Conservation (phyloP, 345 rosid species). For the Acer saccharum region DNA sequence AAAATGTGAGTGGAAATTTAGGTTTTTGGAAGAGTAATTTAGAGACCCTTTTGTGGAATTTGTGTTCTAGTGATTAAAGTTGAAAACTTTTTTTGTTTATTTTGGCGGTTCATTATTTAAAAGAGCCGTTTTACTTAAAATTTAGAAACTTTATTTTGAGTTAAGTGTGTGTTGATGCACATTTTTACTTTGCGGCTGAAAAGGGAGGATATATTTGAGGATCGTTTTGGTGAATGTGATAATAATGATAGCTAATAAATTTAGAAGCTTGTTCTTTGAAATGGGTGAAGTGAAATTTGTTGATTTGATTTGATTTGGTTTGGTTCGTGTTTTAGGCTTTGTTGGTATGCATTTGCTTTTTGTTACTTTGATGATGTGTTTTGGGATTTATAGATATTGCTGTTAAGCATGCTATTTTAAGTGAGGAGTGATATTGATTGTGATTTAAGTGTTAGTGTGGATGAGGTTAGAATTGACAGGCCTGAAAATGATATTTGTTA, state of each 20-base stretch:
- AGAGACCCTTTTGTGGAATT: constrained; percentile 5
- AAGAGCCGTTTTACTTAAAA: not conserved
- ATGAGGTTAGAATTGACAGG: not conserved
- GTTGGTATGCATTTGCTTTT: constrained; percentile 9
- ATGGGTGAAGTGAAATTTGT: not conserved
- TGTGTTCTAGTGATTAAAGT: constrained; percentile 5
- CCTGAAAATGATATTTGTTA: not conserved
- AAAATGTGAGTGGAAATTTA: not conserved
- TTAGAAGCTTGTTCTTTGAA: not conserved
- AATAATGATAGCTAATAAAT: not conserved
- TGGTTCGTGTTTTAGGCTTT: not conserved
- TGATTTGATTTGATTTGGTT: constrained; percentile 2
- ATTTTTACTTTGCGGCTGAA: not conserved
- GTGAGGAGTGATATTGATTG: not conserved
- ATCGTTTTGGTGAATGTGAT: not conserved
- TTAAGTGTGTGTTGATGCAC: not conserved
- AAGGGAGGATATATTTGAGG: not conserved
- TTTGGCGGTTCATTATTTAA: not conserved
- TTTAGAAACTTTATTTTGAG: not conserved
- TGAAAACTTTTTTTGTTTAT: not conserved
- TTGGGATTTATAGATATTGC: not conserved
- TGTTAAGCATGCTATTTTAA: not conserved
- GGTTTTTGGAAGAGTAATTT: not conserved
- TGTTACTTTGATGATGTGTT: not conserved
- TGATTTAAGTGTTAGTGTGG: not conserved